phyloP scores from a whole-genome alignment of 1,284 basidiomycete genomes.

The Sanghuangporus sanghuang region DNA sequence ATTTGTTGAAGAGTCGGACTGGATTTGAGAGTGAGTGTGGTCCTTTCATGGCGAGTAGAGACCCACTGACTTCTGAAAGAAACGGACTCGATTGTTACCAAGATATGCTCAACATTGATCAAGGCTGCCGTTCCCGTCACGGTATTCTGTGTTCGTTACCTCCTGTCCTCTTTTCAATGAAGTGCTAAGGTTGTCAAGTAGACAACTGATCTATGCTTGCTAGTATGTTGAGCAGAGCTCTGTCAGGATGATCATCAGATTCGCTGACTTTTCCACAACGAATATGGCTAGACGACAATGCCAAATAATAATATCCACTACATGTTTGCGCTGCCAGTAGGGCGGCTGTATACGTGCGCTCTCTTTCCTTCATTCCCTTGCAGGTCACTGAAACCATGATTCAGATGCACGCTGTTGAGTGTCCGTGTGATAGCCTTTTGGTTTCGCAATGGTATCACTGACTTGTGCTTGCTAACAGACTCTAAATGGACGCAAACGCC shows the following conservation, averaged over 20 bases:
- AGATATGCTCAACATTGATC: neutral
- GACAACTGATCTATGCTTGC: constrained; percentile 2
- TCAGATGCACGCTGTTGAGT: neutral
- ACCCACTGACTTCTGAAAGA: neutral
- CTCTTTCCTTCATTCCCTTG: neutral
- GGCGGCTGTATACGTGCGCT: constrained; percentile 4
- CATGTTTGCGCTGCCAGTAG: constrained; percentile 4
- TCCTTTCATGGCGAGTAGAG: neutral
- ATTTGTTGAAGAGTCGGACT: neutral
- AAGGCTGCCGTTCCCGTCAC: constrained; percentile 1
- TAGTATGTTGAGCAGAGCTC: neutral
- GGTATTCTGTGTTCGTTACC: neutral
- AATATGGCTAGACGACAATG: neutral
- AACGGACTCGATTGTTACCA: constrained; percentile 4
- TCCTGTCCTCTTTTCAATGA: neutral
- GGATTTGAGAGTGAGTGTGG: neutral
- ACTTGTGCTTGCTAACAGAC: neutral
- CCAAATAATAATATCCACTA: constrained; percentile 4
- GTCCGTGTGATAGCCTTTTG: neutral
- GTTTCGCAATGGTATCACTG: neutral
- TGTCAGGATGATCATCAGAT: neutral
- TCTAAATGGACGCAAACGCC: neutral
- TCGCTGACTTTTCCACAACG: neutral
- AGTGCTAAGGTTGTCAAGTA: neutral
- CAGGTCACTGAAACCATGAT: neutral